Evolutionary conservation across 345 rosid species (phyloP).

Genomic region (Acer saccharum): DNA sequence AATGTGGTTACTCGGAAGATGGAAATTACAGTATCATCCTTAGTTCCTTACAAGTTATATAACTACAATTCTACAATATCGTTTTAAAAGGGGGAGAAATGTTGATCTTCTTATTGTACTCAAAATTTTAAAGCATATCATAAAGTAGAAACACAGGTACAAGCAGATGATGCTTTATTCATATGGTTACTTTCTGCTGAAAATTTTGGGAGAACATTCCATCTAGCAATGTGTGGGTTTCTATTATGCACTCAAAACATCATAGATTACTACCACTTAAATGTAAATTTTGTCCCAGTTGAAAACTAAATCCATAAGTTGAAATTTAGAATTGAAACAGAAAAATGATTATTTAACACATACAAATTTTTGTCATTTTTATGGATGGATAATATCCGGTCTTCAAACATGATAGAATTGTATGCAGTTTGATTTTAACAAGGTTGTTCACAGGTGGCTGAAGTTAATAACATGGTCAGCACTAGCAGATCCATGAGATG

Average conservation of each 20-base stretch:
- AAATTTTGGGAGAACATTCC: background rate
- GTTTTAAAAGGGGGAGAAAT: background rate
- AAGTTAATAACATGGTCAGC: slow-evolving; percentile 60
- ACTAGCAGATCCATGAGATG: slow-evolving; percentile 67
- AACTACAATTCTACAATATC: background rate
- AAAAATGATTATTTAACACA: background rate
- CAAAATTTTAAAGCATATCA: background rate
- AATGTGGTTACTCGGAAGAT: background rate
- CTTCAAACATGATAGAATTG: background rate
- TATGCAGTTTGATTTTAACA: background rate
- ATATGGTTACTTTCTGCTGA: background rate
- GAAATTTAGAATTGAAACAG: background rate
- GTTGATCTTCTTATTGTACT: background rate
- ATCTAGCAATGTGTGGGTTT: background rate
- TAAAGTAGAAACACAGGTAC: background rate
- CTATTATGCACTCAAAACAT: background rate
- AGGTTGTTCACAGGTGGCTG: slow-evolving; percentile 49
- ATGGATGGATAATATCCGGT: background rate
- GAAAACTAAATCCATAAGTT: background rate
- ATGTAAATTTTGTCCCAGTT: background rate
- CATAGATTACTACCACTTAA: background rate
- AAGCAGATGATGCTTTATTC: background rate
- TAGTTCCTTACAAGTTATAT: background rate
- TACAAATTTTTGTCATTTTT: background rate
- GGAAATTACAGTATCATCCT: background rate